Evolutionary conservation across 2,329 filamentous ascomycete species (phyloP).

Genomic region (Pseudocercospora ulei): DNA sequence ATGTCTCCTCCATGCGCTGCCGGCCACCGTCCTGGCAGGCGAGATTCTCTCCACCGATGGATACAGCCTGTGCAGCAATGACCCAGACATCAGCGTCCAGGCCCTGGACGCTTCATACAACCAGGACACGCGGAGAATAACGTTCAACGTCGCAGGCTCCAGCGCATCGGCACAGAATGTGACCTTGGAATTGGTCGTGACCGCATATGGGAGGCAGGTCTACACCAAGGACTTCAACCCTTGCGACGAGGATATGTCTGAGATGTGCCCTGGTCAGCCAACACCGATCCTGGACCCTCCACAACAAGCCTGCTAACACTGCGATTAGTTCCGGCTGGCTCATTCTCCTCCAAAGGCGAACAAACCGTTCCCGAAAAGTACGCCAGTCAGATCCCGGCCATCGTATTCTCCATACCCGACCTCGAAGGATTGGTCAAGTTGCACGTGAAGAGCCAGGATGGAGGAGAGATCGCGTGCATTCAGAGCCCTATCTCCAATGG

Average conservation of each 20-base stretch:
- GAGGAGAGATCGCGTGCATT: constrained; percentile 63
- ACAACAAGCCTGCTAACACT: constrained; percentile 21
- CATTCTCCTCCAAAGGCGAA: constrained; percentile 61
- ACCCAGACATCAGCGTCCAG: constrained; percentile 57
- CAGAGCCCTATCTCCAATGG: constrained; percentile 75
- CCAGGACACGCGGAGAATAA: constrained; percentile 59
- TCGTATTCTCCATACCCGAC: constrained; percentile 85
- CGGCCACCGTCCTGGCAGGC: constrained; percentile 49
- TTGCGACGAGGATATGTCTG: constrained; percentile 56
- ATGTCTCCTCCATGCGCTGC: constrained; percentile 32
- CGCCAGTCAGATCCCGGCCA: constrained; percentile 66
- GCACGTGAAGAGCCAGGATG: constrained; percentile 57
- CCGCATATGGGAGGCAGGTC: constrained; percentile 71
- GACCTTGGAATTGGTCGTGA: constrained; percentile 62
- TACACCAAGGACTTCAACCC: constrained; percentile 77
- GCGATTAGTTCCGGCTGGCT: constrained; percentile 56
- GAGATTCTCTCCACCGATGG: constrained; percentile 72
- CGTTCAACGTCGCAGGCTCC: constrained; percentile 71
- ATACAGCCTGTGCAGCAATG: constrained; percentile 61
- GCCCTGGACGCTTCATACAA: constrained; percentile 71
- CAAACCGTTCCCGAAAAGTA: constrained; percentile 63
- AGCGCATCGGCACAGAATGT: constrained; percentile 70
- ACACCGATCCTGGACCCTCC: not conserved
- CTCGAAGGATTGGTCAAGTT: constrained; percentile 78
- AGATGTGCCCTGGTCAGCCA: constrained; percentile 66